phyloP scores from a whole-genome alignment of 441 rosid genomes.

The Syzygium syzygioides region DNA sequence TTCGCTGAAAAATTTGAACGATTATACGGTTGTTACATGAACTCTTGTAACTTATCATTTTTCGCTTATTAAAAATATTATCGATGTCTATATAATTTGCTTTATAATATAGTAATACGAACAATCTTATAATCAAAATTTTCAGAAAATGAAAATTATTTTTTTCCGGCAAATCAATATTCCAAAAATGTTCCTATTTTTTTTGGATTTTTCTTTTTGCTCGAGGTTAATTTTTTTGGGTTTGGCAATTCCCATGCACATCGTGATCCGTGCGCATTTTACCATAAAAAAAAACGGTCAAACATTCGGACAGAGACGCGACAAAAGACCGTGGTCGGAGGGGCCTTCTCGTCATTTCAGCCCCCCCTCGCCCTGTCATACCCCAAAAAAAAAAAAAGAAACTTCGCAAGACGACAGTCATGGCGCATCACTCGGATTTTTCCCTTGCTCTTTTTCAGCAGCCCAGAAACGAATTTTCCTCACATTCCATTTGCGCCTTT shows the following conservation, averaged over 20 bases:
- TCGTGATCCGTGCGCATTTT: not conserved
- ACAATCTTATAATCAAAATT: not conserved
- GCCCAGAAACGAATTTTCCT: not conserved
- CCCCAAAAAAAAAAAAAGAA: not conserved
- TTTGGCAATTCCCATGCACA: not conserved
- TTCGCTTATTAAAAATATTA: not conserved
- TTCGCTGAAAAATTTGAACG: fast-evolving
- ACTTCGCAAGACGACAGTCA: not conserved
- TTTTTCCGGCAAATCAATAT: not conserved
- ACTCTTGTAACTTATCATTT: not conserved
- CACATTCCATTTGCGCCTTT: not conserved
- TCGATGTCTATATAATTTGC: not conserved
- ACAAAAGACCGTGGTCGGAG: not conserved
- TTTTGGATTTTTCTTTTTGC: not conserved
- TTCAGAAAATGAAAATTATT: not conserved
- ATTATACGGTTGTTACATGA: not conserved
- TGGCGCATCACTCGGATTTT: not conserved
- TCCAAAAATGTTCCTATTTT: not conserved
- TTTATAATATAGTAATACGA: not conserved
- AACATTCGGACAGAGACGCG: not conserved
- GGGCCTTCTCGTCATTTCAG: not conserved
- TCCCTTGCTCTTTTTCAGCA: not conserved
- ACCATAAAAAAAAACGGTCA: not conserved
- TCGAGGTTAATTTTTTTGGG: no score
- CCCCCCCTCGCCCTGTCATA: not conserved